phyloP scores from a whole-genome alignment of 73 alveolate genomes.

The Paramecium caudatum region DNA sequence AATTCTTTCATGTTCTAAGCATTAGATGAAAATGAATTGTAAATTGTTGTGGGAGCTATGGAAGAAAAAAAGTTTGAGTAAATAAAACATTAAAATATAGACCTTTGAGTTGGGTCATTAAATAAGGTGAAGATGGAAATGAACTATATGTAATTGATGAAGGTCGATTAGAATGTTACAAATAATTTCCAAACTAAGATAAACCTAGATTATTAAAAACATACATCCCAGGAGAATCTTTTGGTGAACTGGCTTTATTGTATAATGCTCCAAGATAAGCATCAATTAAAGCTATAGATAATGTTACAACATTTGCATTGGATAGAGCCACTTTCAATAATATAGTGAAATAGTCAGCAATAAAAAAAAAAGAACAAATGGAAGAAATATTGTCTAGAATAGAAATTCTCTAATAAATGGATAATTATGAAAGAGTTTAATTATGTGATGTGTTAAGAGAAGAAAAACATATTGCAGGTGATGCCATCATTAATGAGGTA shows the following conservation, averaged over 20 bases:
- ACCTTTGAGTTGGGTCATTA: slow-evolving; percentile 80
- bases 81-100: not conserved
- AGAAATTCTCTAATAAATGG: slow-evolving; percentile 85
- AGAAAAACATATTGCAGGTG: slow-evolving; percentile 69
- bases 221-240: slow-evolving; percentile 83
- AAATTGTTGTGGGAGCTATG: slow-evolving; percentile 95
- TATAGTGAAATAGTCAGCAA: slow-evolving; percentile 94
- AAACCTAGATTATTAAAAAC: slow-evolving; percentile 81
- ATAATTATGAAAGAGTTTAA: slow-evolving; percentile 90
- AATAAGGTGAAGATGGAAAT: slow-evolving; percentile 97
- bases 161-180: slow-evolving; percentile 90
- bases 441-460: slow-evolving; percentile 88
- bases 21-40: slow-evolving; percentile 91
- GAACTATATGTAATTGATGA: slow-evolving; percentile 91
- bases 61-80: slow-evolving; percentile 91
- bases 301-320: slow-evolving; percentile 85
- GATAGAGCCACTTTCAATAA: slow-evolving; percentile 96
- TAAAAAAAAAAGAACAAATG: slow-evolving; percentile 90
- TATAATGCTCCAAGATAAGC: slow-evolving; percentile 97
- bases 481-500: slow-evolving; percentile 63
- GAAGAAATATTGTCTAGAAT: slow-evolving; percentile 86
- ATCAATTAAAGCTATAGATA: slow-evolving; percentile 86
- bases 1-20: slow-evolving; percentile 90
- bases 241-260: slow-evolving; percentile 92
- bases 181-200: slow-evolving; percentile 61